phyloP scores from a whole-genome alignment of 441 rosid species.

The Populus hybrid region DNA sequence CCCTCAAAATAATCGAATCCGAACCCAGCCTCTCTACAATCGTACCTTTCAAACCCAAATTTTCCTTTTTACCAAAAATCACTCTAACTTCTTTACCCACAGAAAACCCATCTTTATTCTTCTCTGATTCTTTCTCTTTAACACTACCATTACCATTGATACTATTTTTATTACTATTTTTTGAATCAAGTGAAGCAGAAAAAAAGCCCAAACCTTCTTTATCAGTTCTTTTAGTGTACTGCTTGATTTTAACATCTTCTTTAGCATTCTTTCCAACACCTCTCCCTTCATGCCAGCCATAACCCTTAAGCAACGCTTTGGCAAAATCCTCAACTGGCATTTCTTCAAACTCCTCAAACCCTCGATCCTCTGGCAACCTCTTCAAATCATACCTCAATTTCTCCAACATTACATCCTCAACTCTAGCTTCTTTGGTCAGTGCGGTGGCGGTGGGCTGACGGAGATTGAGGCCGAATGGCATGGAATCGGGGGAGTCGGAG shows the following conservation, averaged over 20 bases:
- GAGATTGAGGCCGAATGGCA: constrained; percentile 63
- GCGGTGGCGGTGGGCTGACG: constrained; percentile 20
- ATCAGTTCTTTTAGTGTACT: constrained; percentile 41
- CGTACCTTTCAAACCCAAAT: constrained; percentile 51
- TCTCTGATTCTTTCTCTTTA: constrained; percentile 10
- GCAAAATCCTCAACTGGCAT: constrained; percentile 76
- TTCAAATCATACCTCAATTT: constrained; percentile 49
- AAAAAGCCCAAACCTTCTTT: constrained; percentile 64
- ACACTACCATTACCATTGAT: background rate
- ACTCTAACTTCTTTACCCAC: constrained; percentile 67
- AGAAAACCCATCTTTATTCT: constrained; percentile 16
- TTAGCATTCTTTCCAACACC: constrained; percentile 73
- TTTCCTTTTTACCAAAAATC: constrained; percentile 40
- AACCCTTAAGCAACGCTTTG: constrained; percentile 70
- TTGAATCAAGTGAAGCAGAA: background rate
- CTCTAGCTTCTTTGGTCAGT: constrained; percentile 4
- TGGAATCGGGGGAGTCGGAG: constrained; percentile 19
- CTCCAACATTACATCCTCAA: constrained; percentile 41
- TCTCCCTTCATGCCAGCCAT: constrained; percentile 78
- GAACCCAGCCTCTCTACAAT: constrained; percentile 35
- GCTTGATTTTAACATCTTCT: constrained; percentile 55
- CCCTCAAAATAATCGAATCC: constrained; percentile 40
- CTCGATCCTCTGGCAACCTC: constrained; percentile 62
- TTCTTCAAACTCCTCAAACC: constrained; percentile 56
- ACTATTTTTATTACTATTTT: background rate